phyloP scores from a whole-genome alignment of 176 grass and related monocot species.

The Ananas comosus region DNA sequence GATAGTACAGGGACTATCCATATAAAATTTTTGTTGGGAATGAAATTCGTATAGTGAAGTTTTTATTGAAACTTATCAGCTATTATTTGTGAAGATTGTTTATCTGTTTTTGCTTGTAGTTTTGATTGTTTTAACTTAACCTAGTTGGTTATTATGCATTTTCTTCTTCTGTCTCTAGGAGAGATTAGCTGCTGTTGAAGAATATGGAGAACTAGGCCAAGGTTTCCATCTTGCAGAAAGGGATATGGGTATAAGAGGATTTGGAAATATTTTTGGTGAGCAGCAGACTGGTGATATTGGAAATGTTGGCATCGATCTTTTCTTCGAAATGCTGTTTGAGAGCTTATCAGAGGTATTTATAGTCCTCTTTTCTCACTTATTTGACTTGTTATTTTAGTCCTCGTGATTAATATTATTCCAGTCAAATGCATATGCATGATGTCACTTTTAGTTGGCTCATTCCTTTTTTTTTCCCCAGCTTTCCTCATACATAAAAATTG shows the following conservation, averaged over 20 bases:
- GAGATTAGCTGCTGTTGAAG: conserved; percentile 82
- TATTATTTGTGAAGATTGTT: background rate
- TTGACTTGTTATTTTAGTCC: background rate
- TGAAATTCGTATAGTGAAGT: background rate
- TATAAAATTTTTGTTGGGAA: background rate
- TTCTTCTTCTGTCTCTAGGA: conserved; percentile 41
- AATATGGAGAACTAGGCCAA: conserved; percentile 75
- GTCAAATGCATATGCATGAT: background rate
- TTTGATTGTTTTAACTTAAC: background rate
- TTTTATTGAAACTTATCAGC: background rate
- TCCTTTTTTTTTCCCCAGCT: background rate
- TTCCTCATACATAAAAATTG: background rate
- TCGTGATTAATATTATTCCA: background rate
- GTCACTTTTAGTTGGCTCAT: background rate
- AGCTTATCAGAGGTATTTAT: conserved; percentile 78
- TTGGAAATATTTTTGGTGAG: conserved; percentile 92
- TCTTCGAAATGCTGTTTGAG: conserved; percentile 99
- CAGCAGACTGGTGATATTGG: conserved; percentile 97
- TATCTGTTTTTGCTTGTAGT: background rate
- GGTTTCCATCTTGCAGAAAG: conserved; percentile 94
- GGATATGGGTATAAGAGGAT: conserved; percentile 93
- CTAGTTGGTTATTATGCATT: background rate
- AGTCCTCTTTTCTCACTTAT: background rate
- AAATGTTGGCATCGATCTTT: conserved; percentile 91
- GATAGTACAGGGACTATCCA: too few relatives aligned